Evolutionary conservation across 140 eudicot species (phyloP).

Genomic region (Ambrosia hybrid): DNA sequence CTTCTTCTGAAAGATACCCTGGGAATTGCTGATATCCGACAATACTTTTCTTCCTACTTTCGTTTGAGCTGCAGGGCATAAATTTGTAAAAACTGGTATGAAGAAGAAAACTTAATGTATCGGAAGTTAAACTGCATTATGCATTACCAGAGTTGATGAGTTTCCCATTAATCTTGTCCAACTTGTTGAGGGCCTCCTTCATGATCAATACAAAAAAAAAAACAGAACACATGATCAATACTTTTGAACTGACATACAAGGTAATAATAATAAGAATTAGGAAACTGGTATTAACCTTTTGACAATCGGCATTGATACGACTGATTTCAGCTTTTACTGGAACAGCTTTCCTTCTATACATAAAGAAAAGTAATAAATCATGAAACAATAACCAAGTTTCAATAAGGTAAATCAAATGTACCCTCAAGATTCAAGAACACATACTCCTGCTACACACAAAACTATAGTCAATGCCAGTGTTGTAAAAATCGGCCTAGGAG

Average conservation of each 20-base stretch:
- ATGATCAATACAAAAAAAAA: conserved; percentile 1
- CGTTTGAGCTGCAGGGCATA: conserved; percentile 29
- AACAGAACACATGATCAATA: background rate
- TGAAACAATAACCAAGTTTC: background rate
- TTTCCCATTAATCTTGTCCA: conserved; percentile 47
- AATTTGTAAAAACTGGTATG: conserved; percentile 2
- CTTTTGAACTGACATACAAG: conserved; percentile 7
- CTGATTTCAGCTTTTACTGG: conserved; percentile 28
- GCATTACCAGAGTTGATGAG: conserved; percentile 41
- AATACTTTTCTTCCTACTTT: conserved; percentile 63
- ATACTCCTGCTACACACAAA: conserved; percentile 1
- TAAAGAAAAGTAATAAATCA: background rate
- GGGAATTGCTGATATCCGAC: conserved; percentile 70
- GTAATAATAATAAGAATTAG: conserved; percentile 3
- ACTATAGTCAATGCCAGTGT: background rate
- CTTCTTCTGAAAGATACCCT: conserved; percentile 28
- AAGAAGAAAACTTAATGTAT: conserved; percentile 10
- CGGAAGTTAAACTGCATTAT: background rate
- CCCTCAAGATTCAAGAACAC: background rate
- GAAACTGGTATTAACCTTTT: conserved; percentile 44
- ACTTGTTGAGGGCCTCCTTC: conserved; percentile 40
- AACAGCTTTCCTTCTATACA: conserved; percentile 44
- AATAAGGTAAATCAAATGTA: too few species aligned
- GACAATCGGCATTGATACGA: conserved; percentile 30
- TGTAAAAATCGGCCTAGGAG: background rate